phyloP scores from a whole-genome alignment of 1,284 basidiomycete species.

The Cryptococcus sp. region DNA sequence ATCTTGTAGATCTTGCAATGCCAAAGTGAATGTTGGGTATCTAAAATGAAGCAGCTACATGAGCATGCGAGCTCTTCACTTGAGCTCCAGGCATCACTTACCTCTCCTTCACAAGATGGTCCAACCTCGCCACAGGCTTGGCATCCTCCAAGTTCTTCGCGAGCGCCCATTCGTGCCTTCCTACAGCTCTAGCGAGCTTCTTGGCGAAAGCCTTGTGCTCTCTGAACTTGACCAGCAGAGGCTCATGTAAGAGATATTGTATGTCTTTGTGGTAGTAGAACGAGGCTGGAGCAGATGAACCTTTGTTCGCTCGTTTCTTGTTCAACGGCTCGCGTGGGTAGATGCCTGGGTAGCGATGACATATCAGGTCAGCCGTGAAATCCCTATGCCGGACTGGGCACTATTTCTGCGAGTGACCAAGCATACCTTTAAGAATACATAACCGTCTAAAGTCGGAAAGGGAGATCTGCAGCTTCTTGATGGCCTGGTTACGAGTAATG shows the following conservation, averaged over 20 bases:
- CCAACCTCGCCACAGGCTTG: conserved; percentile 82
- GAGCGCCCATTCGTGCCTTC: conserved; percentile 89
- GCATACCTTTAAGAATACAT: conserved; percentile 92
- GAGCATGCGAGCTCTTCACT: background rate
- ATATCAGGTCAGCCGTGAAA: background rate
- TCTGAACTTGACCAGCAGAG: conserved; percentile 88
- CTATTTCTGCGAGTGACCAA: conserved; percentile 2
- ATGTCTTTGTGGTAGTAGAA: conserved; percentile 99
- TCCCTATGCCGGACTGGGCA: background rate
- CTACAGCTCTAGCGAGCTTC: conserved; percentile 90
- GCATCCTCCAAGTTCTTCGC: conserved; percentile 93
- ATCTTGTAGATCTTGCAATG: conserved; percentile 95
- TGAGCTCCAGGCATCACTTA: conserved; percentile 43
- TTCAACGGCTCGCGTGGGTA: conserved; percentile 94
- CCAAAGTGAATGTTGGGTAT: conserved; percentile 96
- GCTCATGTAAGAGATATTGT: conserved; percentile 95
- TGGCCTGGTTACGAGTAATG: conserved; percentile 83
- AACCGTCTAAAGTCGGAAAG: conserved; percentile 95
- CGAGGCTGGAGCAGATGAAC: conserved; percentile 91
- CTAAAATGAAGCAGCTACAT: conserved; percentile 54
- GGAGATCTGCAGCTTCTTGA: conserved; percentile 93
- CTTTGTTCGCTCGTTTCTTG: conserved; percentile 95
- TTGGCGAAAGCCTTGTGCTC: conserved; percentile 99
- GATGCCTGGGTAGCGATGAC: conserved; percentile 65
- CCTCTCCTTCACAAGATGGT: conserved; percentile 99